Conservation (phyloP, 2,329 filamentous ascomycete species). For the Balansia obtecta region DNA sequence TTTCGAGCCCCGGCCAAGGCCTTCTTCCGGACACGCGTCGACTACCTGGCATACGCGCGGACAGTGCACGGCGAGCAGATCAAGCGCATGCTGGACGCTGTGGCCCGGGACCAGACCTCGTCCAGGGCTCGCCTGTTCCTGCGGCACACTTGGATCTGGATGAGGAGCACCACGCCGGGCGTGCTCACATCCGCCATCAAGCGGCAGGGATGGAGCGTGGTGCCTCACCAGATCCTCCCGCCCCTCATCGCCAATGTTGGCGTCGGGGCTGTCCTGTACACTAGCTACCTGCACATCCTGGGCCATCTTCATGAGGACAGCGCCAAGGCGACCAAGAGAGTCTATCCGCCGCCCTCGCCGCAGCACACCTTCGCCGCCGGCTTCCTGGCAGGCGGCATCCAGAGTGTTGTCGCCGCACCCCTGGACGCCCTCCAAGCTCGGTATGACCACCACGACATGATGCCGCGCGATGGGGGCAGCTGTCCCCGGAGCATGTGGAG, state of each 20-base stretch:
- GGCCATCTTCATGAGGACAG: slow-evolving; percentile 55
- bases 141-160: slow-evolving; percentile 32
- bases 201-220: slow-evolving; percentile 60
- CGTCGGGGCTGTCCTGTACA: slow-evolving; percentile 64
- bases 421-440: slow-evolving; percentile 64
- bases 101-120: slow-evolving; percentile 20
- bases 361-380: slow-evolving; percentile 56
- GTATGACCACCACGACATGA: slow-evolving; percentile 46
- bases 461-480: slow-evolving; percentile 26
- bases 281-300: slow-evolving; percentile 60
- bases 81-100: slow-evolving; percentile 22
- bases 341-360: slow-evolving; percentile 57
- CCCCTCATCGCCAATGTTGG: slow-evolving; percentile 63
- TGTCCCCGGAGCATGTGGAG: slow-evolving; percentile 56
- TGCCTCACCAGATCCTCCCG: slow-evolving; percentile 66
- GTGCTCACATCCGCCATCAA: slow-evolving; percentile 55
- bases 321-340: slow-evolving; percentile 39
- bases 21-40: slow-evolving; percentile 82
- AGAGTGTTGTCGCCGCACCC: slow-evolving; percentile 61
- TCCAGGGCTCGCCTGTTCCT: slow-evolving; percentile 21
- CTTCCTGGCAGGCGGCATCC: slow-evolving; percentile 53
- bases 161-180: slow-evolving; percentile 56
- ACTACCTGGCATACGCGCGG: slow-evolving; percentile 56
- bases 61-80: slow-evolving; percentile 36
- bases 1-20: slow-evolving; percentile 85